These are phyloP conservation scores for Cryphonectria carpinicola DNA, from an alignment of 2,329 filamentous ascomycete genomes.

Conservation along the genomic window DNA sequence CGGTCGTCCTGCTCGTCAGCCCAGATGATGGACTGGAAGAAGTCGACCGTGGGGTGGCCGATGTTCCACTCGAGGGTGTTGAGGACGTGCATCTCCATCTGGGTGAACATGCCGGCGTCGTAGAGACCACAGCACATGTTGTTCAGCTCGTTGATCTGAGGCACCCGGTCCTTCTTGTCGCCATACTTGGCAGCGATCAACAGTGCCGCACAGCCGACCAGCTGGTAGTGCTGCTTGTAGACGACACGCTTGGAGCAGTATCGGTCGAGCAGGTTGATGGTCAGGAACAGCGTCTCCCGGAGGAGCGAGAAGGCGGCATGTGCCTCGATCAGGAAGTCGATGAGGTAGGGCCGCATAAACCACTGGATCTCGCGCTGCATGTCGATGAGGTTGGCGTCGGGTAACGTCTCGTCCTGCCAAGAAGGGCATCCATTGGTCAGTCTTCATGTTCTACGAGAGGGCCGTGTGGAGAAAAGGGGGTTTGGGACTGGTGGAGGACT, in stretches of 20 bases:
- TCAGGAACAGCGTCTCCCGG: slow-evolving; percentile 93
- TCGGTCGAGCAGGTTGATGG: slow-evolving; percentile 93
- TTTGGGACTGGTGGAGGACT: slow-evolving; percentile 37
- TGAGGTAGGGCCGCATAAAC: slow-evolving; percentile 98
- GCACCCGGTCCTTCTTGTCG: slow-evolving; percentile 98
- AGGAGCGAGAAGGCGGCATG: slow-evolving; percentile 93
- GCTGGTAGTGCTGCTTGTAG: slow-evolving; percentile 98
- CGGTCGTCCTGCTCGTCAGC: slow-evolving; percentile 77
- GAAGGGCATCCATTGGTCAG: slow-evolving; percentile 11
- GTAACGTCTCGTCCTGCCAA: slow-evolving; percentile 75
- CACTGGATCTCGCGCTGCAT: slow-evolving; percentile 99
- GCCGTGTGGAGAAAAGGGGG: not conserved
- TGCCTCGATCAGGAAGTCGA: slow-evolving; percentile 97
- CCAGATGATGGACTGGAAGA: slow-evolving; percentile 86
- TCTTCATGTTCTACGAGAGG: not conserved
- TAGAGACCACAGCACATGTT: slow-evolving; percentile 99
- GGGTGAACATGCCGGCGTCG: slow-evolving; percentile 99
- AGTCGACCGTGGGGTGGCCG: slow-evolving; percentile 93
- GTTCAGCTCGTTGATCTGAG: slow-evolving; percentile 94
- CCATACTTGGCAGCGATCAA: slow-evolving; percentile 98
- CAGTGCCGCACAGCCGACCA: slow-evolving; percentile 93
- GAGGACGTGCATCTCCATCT: slow-evolving; percentile 99
- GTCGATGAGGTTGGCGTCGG: slow-evolving; percentile 96
- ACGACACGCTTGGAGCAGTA: slow-evolving; percentile 98
- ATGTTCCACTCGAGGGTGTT: slow-evolving; percentile 97